Evolutionary conservation across 768 basidiomycete species (phyloP).

Genomic region (Melanogaster broomeanus): DNA sequence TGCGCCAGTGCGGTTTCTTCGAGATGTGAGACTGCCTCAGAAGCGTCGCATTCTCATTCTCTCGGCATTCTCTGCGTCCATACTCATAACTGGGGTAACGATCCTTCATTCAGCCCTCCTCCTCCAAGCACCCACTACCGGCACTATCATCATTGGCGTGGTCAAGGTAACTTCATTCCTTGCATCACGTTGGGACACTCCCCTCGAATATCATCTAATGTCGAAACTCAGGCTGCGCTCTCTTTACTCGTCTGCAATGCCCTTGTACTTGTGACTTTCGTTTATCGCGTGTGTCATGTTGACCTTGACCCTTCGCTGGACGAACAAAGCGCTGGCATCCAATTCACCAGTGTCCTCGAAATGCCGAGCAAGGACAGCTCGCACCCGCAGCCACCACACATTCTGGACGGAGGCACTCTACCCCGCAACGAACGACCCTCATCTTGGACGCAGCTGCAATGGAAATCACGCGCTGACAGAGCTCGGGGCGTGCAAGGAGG

Average conservation of each 20-base stretch:
- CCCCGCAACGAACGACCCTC: too few relatives aligned
- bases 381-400: not conserved
- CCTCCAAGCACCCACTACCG: conserved; percentile 1
- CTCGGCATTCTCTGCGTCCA: conserved; percentile 20
- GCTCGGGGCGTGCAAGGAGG: too few relatives aligned
- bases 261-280: conserved; percentile 18
- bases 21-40: conserved; percentile 13
- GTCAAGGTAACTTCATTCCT: conserved; percentile 15
- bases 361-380: conserved; percentile 16
- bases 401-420: too few relatives aligned
- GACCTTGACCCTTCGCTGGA: not conserved
- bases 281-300: conserved; percentile 13
- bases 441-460: too few relatives aligned
- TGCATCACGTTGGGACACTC: not conserved
- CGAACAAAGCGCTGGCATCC: not conserved
- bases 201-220: not conserved
- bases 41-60: conserved; percentile 21
- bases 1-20: conserved; percentile 14
- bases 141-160: conserved; percentile 20
- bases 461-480: not conserved
- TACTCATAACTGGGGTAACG: conserved; percentile 21
- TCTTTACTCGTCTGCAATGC: conserved; percentile 22
- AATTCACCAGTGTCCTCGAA: conserved; percentile 13
- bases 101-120: conserved; percentile 25
- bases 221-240: conserved; percentile 14